These are phyloP conservation scores for Noccaea caerulescens DNA, from an alignment of 345 rosid genomes.

Conservation along the genomic window DNA sequence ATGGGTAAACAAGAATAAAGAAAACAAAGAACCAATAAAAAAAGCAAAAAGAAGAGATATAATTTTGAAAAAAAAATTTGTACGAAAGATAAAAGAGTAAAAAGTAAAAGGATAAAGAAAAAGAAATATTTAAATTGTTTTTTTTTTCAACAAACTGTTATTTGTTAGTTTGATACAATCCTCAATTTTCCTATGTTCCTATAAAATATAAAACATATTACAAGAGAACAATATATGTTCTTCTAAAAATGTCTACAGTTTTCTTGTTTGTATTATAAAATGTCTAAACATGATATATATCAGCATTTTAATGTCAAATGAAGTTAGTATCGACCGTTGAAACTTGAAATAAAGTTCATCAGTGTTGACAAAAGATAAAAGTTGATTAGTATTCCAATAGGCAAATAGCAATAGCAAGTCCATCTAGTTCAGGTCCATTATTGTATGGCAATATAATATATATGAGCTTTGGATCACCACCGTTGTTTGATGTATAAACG, in stretches of 20 bases:
- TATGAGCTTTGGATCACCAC: slow-evolving; percentile 25
- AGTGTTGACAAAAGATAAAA: slow-evolving; percentile 14
- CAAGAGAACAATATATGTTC: background rate
- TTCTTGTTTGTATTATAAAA: background rate
- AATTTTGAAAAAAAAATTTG: background rate
- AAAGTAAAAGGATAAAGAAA: slow-evolving; percentile 1
- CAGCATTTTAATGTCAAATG: background rate
- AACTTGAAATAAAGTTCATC: slow-evolving; percentile 9
- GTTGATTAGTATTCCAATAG: background rate
- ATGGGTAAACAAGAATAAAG: slow-evolving; percentile 27
- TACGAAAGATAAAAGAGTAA: slow-evolving; percentile 3
- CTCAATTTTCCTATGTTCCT: too few relatives aligned
- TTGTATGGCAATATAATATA: background rate
- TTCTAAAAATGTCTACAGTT: background rate
- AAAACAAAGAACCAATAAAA: slow-evolving; percentile 22
- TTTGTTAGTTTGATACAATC: background rate
- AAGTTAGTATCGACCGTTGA: slow-evolving; percentile 5
- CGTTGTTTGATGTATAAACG: slow-evolving; percentile 13
- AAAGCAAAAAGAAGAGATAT: slow-evolving; percentile 26
- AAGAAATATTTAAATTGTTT: background rate
- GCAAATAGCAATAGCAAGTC: background rate
- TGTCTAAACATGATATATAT: background rate
- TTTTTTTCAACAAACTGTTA: background rate
- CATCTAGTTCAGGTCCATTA: background rate
- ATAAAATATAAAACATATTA: background rate